phyloP scores from a whole-genome alignment of 192 early-diverging fungal species.

The Coemansia sp. region DNA sequence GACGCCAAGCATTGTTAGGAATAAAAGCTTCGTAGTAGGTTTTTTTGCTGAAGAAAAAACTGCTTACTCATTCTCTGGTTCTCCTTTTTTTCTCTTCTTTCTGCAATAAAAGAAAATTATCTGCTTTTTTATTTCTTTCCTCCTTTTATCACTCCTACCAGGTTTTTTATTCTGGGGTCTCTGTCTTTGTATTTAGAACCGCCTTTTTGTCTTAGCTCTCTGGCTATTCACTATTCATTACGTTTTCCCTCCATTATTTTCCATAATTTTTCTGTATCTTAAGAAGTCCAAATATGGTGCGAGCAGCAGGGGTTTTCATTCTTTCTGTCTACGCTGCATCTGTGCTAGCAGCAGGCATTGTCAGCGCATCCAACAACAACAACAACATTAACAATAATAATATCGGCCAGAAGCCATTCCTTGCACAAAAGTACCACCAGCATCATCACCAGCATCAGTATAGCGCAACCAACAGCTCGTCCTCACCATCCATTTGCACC shows the following conservation, averaged over 20 bases:
- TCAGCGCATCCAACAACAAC: neutral
- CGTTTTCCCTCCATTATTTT: neutral
- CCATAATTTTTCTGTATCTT: neutral
- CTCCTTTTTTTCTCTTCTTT: neutral
- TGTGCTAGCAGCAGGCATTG: neutral
- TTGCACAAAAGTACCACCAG: neutral
- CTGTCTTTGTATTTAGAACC: neutral
- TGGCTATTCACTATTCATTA: neutral
- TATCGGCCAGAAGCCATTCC: neutral
- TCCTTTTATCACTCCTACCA: neutral
- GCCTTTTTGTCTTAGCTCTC: too few species aligned
- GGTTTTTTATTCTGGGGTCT: too few species aligned
- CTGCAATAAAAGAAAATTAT: neutral
- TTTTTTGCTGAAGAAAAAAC: neutral
- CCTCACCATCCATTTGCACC: conserved; percentile 12
- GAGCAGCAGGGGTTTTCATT: neutral
- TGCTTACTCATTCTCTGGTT: neutral
- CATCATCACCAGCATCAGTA: neutral
- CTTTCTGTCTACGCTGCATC: conserved; percentile 10
- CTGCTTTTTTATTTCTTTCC: neutral
- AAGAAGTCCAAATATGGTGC: conserved; percentile 6
- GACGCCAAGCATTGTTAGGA: neutral
- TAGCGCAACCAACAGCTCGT: neutral
- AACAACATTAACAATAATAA: too few species aligned
- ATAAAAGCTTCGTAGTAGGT: neutral